A percentile compares a stretch with the other conserved stretches of the same genome.
Conservation (phyloP, 2,329 filamentous ascomycete genomes). For the Ceratocystis cubensis region DNA sequence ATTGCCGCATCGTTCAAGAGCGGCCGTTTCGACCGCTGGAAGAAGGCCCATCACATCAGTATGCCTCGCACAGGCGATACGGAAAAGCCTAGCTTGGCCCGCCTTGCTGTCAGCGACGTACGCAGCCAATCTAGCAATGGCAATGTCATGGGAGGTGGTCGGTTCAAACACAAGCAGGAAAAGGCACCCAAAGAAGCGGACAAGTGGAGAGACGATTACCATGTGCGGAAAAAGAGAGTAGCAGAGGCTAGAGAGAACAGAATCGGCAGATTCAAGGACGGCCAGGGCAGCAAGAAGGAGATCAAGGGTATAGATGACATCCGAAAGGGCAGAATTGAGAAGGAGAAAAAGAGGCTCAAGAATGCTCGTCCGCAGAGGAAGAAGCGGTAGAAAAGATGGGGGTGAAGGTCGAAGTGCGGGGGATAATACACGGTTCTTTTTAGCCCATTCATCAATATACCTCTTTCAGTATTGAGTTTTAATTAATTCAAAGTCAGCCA, state of each 20-base stretch:
- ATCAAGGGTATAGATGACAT: constrained; percentile 75
- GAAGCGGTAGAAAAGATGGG: constrained; percentile 24
- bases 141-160: constrained; percentile 27
- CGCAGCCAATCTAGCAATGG: constrained; percentile 5
- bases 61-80: constrained; percentile 70
- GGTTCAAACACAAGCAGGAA: constrained; percentile 78
- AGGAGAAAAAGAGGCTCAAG: constrained; percentile 70
- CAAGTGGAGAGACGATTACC: constrained; percentile 80
- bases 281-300: constrained; percentile 61
- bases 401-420: neutral
- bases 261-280: constrained; percentile 59
- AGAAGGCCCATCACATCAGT: constrained; percentile 68
- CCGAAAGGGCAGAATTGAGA: constrained; percentile 62
- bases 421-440: neutral
- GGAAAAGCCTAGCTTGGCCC: constrained; percentile 39
- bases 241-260: constrained; percentile 77
- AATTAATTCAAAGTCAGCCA: neutral
- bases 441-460: neutral
- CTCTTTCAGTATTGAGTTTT: neutral
- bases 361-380: constrained; percentile 70
- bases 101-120: constrained; percentile 24
- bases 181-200: constrained; percentile 87
- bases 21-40: constrained; percentile 89
- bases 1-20: constrained; percentile 89
- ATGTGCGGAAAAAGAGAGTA: constrained; percentile 80